A percentile compares a stretch with the other conserved stretches of the same genome.
Evolutionary conservation across 805 yeast genomes (phyloP).

Genomic region (Vanderwaltozyma yarrowii): DNA sequence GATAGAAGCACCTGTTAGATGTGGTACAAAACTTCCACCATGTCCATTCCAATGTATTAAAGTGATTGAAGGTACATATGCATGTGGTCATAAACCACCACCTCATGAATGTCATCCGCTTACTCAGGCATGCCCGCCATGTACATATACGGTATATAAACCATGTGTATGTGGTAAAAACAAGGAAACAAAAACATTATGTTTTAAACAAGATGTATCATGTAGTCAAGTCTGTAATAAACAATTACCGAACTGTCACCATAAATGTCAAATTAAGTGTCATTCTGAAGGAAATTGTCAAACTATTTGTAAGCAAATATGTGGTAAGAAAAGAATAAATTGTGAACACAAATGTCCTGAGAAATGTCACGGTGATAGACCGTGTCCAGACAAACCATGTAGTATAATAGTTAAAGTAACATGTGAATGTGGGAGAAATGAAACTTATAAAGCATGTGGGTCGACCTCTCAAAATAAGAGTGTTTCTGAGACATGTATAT

Average conservation of each 20-base stretch:
- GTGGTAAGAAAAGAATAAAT: conserved; percentile 39
- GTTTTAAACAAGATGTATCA: conserved; percentile 58
- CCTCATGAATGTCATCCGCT: conserved; percentile 71
- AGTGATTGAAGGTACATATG: conserved; percentile 25
- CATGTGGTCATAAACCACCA: conserved; percentile 65
- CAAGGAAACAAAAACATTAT: conserved; percentile 44
- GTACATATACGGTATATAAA: conserved; percentile 52
- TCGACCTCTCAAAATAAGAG: conserved; percentile 31
- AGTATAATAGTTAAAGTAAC: conserved; percentile 36
- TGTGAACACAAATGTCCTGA: conserved; percentile 64
- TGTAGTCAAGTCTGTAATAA: conserved; percentile 60
- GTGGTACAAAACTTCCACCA: conserved; percentile 59
- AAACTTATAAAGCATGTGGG: conserved; percentile 44
- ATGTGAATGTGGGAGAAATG: conserved; percentile 59
- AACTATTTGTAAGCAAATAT: conserved; percentile 45
- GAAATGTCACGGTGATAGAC: conserved; percentile 51
- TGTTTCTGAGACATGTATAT: conserved; percentile 27
- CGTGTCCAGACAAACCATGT: conserved; percentile 50
- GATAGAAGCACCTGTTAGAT: conserved; percentile 72
- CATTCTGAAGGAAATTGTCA: conserved; percentile 52
- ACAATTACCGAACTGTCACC: conserved; percentile 38
- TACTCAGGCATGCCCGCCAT: conserved; percentile 57
- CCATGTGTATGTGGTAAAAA: conserved; percentile 53
- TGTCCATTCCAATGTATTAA: conserved; percentile 61
- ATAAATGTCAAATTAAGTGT: conserved; percentile 44